These are phyloP conservation scores for Gossypium mustelinum DNA, from an alignment of 345 rosid species.

Conservation along the genomic window DNA sequence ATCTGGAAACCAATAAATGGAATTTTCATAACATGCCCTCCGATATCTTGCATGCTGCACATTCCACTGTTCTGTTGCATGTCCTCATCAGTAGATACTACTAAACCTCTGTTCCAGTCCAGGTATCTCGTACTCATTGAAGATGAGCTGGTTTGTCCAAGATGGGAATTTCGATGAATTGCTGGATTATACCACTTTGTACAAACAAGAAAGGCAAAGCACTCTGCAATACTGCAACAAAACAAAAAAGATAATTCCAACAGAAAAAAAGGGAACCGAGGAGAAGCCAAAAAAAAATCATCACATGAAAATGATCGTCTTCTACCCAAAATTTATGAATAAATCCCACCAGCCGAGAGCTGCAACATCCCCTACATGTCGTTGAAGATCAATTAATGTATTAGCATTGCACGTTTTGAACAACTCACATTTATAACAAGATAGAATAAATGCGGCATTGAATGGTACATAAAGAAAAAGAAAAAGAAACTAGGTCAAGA, in stretches of 20 bases:
- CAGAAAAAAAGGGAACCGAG: not conserved
- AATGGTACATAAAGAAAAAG: not conserved
- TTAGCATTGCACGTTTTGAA: not conserved
- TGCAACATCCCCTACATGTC: slow-evolving; percentile 65
- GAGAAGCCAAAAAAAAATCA: slow-evolving; percentile 6
- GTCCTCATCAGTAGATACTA: slow-evolving; percentile 58
- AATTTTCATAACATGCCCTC: slow-evolving; percentile 89
- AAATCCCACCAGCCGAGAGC: slow-evolving; percentile 97
- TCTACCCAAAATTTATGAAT: slow-evolving; percentile 81
- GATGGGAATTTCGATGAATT: slow-evolving; percentile 61
- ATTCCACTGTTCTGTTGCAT: slow-evolving; percentile 41
- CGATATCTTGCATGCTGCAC: slow-evolving; percentile 74
- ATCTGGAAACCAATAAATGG: slow-evolving; percentile 70
- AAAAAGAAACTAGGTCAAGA: not conserved
- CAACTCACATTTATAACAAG: not conserved
- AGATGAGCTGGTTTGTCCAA: slow-evolving; percentile 58
- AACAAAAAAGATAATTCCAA: slow-evolving; percentile 16
- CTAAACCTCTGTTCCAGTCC: slow-evolving; percentile 68
- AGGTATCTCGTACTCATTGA: slow-evolving; percentile 48
- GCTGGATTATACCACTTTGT: slow-evolving; percentile 85
- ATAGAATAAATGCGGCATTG: not conserved
- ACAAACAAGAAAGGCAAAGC: slow-evolving; percentile 89
- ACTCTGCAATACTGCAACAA: slow-evolving; percentile 73
- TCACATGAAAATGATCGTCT: slow-evolving; percentile 11
- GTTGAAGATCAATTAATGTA: slow-evolving; percentile 5